Evolutionary conservation across 352 stramenopile genomes (phyloP), one percentile per base, ranked within the genome.

Genomic region (Pythium volutum): DNA sequence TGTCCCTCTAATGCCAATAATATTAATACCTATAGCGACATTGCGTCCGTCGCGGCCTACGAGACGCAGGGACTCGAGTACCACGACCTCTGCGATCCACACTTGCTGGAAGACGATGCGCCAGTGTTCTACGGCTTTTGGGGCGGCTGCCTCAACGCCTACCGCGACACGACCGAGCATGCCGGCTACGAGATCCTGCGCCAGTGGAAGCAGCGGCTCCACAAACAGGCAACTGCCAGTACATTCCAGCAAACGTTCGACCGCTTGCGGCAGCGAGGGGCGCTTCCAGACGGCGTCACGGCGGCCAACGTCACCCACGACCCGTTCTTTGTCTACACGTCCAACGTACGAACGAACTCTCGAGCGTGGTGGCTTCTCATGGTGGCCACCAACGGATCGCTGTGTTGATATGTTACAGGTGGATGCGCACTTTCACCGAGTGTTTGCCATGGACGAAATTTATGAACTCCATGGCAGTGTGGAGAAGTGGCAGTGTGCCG

Each of bases 281-380:
- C 64, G 25, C 59, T 87, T 16, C 74, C 76, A 7, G 51, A 54
- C 5, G 65, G 52, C 29, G 71, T 81, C 31, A 46, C 53, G 0
- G 18, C 46, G 14, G 52, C 74, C 31, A 59, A 54, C 10, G 66
- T 88, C 38, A 82, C 81, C 3, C 76, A 65, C 51, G 73, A 81
- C 15, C 83, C 84, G 15, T 97, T 97, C 66, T 98, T 96, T 64
- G 53, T 95, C 64, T 98, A 96, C 73, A 98, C 89, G 2, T 96
- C 85, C 8, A 98, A 98, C 70, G 89, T 97, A 69, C 45, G 68
- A 15, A 4, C 16, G 10, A 20, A 18, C 42, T 39, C n/a, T 47
- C 20, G 25, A 27, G 12, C 26, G 39, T 10, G 27, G 43, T 55
- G 31, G 36, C 36, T 10, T 20, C 36, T 43, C 2, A 43, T 43